These are phyloP conservation scores for Phytophthora quininea DNA, from an alignment of 352 stramenopile species.

Conservation along the genomic window DNA sequence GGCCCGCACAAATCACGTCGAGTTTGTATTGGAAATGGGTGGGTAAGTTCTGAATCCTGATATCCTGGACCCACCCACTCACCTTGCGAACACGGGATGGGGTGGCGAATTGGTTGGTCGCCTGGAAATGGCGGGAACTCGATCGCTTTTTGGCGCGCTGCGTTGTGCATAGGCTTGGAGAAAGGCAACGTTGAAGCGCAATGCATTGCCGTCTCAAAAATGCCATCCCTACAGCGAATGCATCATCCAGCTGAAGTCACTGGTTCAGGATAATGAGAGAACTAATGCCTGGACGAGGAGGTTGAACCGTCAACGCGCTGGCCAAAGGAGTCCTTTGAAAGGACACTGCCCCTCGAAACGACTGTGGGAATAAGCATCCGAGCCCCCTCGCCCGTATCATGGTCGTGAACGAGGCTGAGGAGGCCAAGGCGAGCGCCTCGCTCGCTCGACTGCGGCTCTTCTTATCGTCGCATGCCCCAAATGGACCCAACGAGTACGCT, in stretches of 20 bases:
- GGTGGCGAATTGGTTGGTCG: not conserved
- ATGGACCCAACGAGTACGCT: slow-evolving; percentile 15
- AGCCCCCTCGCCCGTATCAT: slow-evolving; percentile 3
- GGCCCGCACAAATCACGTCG: not conserved
- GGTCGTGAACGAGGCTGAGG: slow-evolving; percentile 25
- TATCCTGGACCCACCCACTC: not conserved
- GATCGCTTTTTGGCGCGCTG: not conserved
- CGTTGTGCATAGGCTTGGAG: not conserved
- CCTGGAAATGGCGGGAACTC: not conserved
- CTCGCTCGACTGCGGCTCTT: slow-evolving; percentile 45
- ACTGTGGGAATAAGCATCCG: slow-evolving; percentile 26
- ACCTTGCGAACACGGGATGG: not conserved
- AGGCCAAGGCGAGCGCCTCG: slow-evolving; percentile 30
- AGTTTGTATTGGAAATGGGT: slow-evolving; percentile 29
- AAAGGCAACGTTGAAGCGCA: not conserved
- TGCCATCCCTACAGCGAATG: no score
- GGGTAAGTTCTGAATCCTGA: not conserved
- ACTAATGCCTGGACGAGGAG: no score
- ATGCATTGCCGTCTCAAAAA: not conserved
- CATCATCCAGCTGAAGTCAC: no score
- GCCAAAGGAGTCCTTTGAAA: slow-evolving; percentile 6
- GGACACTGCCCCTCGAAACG: slow-evolving; percentile 25
- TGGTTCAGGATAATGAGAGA: no score
- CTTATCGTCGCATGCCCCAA: slow-evolving; percentile 42
- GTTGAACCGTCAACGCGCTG: not conserved